A percentile compares a stretch with the other conserved stretches of the same genome.
Conservation (phyloP, 2,329 filamentous ascomycete species). For the Chaetothyriales sp. region DNA sequence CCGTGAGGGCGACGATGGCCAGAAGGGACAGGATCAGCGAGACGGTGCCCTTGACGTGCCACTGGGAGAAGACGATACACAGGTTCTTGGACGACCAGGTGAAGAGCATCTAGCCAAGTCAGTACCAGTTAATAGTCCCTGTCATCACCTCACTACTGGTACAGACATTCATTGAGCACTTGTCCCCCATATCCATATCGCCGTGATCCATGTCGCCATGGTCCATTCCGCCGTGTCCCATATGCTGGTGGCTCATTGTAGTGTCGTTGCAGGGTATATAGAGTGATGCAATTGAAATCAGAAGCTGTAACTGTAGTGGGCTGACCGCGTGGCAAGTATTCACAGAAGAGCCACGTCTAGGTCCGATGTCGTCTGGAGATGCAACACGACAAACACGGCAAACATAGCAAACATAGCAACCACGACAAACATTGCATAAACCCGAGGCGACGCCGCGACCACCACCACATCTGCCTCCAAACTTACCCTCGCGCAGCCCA, state of each 20-base stretch:
- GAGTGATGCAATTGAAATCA: too few species aligned
- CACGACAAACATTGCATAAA: conserved; percentile 5
- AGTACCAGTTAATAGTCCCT: conserved; percentile 1
- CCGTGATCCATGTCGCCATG: conserved; percentile 42
- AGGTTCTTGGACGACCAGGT: conserved; percentile 89
- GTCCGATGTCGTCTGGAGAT: too few species aligned
- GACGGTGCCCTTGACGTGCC: conserved; percentile 63
- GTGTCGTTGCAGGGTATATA: neutral
- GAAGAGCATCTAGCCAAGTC: conserved; percentile 67
- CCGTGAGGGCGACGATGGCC: conserved; percentile 65
- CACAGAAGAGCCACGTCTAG: too few species aligned
- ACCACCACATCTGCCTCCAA: neutral
- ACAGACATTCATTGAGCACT: conserved; percentile 84
- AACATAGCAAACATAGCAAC: conserved; percentile 25
- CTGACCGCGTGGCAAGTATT: too few species aligned
- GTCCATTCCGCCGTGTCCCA: conserved; percentile 36
- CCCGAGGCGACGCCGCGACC: neutral
- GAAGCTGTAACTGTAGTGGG: too few species aligned
- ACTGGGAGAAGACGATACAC: conserved; percentile 86
- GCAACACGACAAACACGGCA: neutral
- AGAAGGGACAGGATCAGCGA: conserved; percentile 71
- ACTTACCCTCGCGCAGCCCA: neutral
- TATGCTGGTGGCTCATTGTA: conserved; percentile 22
- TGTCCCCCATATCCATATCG: conserved; percentile 42
- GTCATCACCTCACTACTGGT: neutral